Base-by-base conservation (phyloP, 1,139 yeast genomes). In the Geotrichum siamense region DNA sequence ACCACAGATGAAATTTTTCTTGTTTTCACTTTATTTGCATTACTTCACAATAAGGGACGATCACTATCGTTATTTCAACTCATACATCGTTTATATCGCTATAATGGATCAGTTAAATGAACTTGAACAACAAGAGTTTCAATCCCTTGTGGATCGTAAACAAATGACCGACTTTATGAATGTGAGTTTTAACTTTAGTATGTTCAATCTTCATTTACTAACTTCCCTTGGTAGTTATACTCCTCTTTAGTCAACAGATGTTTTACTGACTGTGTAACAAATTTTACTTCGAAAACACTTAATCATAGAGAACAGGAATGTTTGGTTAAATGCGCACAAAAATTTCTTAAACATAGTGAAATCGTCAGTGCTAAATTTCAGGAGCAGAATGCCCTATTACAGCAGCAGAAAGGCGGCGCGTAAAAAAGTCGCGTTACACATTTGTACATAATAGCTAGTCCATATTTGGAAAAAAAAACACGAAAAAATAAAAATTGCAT, bases 91-190 rank as follows among this genome's bases (percentile, higher is more conserved):
- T n/a, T n/a, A n/a, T n/a, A n/a, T n/a, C n/a, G n/a, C 27, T 5
- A 33, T 5, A 38, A 67, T 68, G 71, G 71, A 68, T 51, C 68
- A 63, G 53, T 57, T 68, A 29, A 68, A 89, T 74, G 81, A 80
- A 61, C 82, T 85, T 65, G 97, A 89, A 71, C 96, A 89, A 69
- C 96, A 86, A 69, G 93, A 86, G 61, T 89, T 89, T 68, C 96
- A 86, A 69, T 89, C 80, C 66, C 73, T 89, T 54, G 94, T 89
- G 55, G 96, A 89, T 70, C 89, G 85, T 65, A 91, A 91, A 75
- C 98, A 91, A 70, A 87, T 89, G 96, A 85, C 84, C 68, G 98
- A 91, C 66, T 91, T 89, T 79, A 89, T 89, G 97, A 80, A 91
- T 65, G 78, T 77, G 54, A 42, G 67, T 63, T n/a, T n/a, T 32